phyloP scores from a whole-genome alignment of 2,329 filamentous ascomycete species.

The Zasmidium angulare region DNA sequence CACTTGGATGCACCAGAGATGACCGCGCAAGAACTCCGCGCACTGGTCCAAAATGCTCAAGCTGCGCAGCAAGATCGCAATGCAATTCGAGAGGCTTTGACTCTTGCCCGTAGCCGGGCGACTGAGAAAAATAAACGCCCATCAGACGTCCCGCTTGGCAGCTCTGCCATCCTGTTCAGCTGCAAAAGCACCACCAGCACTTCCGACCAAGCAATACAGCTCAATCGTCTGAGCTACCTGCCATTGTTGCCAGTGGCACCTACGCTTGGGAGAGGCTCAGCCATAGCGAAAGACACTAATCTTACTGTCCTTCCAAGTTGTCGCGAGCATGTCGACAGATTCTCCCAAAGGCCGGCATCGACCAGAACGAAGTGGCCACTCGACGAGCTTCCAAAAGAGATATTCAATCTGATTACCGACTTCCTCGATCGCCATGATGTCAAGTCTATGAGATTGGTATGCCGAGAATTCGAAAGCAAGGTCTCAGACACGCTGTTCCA shows the following conservation, averaged over 20 bases:
- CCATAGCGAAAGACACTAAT: conserved; percentile 14
- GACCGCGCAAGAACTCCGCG: conserved; percentile 6
- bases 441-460: conserved; percentile 62
- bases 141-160: conserved; percentile 7
- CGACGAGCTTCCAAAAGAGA: conserved; percentile 57
- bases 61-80: conserved; percentile 2
- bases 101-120: conserved; percentile 3
- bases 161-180: conserved; percentile 23
- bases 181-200: conserved; percentile 3
- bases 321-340: conserved; percentile 15
- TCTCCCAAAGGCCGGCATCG: not conserved
- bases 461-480: conserved; percentile 58
- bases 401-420: conserved; percentile 59
- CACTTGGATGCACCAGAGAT: conserved; percentile 9
- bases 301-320: conserved; percentile 23
- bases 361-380: conserved; percentile 38
- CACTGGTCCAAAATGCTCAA: not conserved
- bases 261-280: not conserved
- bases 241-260: conserved; percentile 18
- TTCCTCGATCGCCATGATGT: conserved; percentile 60
- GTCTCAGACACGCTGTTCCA: conserved; percentile 60
- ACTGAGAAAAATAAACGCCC: conserved; percentile 5
- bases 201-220: not conserved
- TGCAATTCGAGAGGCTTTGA: conserved; percentile 10
- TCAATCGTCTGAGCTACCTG: conserved; percentile 18